Evolutionary conservation across 257 asterid species (phyloP).

Genomic region (Buddleja alternifolia): DNA sequence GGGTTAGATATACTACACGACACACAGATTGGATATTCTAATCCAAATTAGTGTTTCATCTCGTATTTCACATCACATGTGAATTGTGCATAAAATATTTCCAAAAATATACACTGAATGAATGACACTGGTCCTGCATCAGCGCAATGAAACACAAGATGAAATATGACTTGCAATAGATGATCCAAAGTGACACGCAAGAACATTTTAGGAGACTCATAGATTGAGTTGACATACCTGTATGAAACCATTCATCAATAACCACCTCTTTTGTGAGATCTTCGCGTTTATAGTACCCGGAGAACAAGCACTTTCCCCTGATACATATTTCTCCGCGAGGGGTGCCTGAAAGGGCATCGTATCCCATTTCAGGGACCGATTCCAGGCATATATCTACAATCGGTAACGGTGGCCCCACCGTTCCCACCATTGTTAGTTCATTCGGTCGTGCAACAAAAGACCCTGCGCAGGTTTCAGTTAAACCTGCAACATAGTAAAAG

Average conservation of each 20-base stretch:
- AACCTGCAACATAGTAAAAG: constrained; percentile 49
- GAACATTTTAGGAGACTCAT: not conserved
- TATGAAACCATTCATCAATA: constrained; percentile 80
- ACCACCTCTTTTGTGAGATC: constrained; percentile 77
- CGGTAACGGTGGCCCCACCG: constrained; percentile 88
- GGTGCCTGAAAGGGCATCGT: constrained; percentile 63
- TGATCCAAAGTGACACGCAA: no score
- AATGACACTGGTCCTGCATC: no score
- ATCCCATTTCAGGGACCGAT: constrained; percentile 85
- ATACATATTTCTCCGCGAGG: constrained; percentile 88
- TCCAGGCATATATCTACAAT: constrained; percentile 69
- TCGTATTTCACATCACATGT: no score
- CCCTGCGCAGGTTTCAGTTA: constrained; percentile 90
- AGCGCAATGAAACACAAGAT: no score
- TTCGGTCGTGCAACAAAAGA: constrained; percentile 82
- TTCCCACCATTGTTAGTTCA: constrained; percentile 66
- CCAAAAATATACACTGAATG: no score
- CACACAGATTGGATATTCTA: no score
- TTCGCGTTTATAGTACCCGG: constrained; percentile 78
- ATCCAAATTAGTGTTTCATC: no score
- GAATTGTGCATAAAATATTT: no score
- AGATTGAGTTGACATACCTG: constrained; percentile 45
- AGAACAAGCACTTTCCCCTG: constrained; percentile 76
- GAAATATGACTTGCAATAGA: no score
- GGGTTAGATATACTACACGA: not conserved